Conservation (phyloP, 192 early-diverging fungal genomes). For the Rhizophagus sp. region DNA sequence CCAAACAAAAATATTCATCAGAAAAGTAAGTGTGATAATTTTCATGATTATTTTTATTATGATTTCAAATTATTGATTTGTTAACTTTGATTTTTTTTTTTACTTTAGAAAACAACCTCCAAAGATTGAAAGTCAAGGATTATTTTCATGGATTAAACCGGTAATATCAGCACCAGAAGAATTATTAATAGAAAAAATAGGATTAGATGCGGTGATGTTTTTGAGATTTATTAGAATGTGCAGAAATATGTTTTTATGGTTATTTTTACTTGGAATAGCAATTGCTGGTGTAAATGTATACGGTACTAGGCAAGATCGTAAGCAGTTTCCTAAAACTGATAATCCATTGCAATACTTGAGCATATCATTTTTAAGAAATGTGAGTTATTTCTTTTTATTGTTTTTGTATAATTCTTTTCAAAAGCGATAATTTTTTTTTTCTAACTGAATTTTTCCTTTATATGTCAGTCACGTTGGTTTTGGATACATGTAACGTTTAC, state of each 20-base stretch:
- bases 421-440: not conserved
- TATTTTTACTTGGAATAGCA: constrained; percentile 59
- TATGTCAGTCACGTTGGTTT: constrained; percentile 47
- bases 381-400: not conserved
- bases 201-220: constrained; percentile 72
- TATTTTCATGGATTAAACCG: constrained; percentile 66
- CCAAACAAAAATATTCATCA: constrained; percentile 41
- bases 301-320: constrained; percentile 39
- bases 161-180: constrained; percentile 60
- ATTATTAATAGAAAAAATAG: constrained; percentile 63
- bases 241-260: constrained; percentile 56
- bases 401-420: too few relatives aligned
- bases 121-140: constrained; percentile 52
- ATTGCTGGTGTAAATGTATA: constrained; percentile 62
- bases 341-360: constrained; percentile 23
- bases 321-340: constrained; percentile 27
- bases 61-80: not conserved
- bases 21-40: constrained; percentile 33
- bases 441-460: constrained; percentile 20
- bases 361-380: not conserved
- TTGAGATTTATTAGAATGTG: constrained; percentile 65
- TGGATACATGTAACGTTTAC: constrained; percentile 63
- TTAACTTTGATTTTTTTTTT: not conserved
- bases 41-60: not conserved
- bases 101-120: constrained; percentile 59